Percentiles rank a stretch among this genome's conserved stretches.
Conservation (phyloP, 345 rosid species). For the Orychophragmus violaceus region DNA sequence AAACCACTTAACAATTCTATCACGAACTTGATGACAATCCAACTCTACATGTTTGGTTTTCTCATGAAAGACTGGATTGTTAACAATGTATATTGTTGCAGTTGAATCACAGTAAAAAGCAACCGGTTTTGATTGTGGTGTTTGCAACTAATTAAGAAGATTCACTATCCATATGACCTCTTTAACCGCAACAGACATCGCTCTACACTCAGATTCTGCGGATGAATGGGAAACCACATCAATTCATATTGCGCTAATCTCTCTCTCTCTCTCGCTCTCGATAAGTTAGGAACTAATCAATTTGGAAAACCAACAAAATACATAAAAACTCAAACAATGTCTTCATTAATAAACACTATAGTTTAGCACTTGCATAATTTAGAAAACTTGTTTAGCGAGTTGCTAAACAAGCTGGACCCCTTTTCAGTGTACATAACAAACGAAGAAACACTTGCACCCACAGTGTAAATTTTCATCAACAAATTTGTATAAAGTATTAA, state of each 20-base stretch:
- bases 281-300: not conserved
- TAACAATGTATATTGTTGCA: not conserved
- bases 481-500: not conserved
- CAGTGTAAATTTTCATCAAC: not conserved
- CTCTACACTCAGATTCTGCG: not conserved
- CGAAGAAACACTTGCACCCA: not conserved
- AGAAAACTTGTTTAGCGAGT: conserved; percentile 16
- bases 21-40: not conserved
- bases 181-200: not conserved
- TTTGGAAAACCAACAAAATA: not conserved
- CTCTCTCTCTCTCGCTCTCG: not conserved
- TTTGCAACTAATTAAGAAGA: not conserved
- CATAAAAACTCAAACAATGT: not conserved
- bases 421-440: not conserved
- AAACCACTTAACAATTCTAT: not conserved
- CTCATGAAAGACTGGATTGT: not conserved
- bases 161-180: not conserved
- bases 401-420: conserved; percentile 14
- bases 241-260: not conserved
- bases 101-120: not conserved
- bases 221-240: not conserved
- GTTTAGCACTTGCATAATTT: not conserved
- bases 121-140: not conserved
- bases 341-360: not conserved
- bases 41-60: not conserved